Conservation (phyloP, 352 stramenopile species). For the Globisporangium radiosum region DNA sequence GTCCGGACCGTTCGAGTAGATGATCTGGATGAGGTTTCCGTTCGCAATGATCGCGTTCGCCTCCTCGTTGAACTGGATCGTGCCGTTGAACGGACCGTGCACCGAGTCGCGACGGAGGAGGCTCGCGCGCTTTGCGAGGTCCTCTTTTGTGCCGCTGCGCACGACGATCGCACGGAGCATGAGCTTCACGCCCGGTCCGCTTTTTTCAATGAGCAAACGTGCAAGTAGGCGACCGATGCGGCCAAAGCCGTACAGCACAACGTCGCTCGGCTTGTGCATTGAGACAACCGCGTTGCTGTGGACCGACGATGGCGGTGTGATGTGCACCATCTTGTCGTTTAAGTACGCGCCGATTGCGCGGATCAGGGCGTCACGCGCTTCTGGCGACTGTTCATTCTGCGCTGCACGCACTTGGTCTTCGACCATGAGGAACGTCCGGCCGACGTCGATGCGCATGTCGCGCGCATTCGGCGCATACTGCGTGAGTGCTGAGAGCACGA, state of each 20-base stretch:
- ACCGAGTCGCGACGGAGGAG: conserved; percentile 84
- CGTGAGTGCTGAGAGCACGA: conserved; percentile 59
- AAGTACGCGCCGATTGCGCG: conserved; percentile 42
- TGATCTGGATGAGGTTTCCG: conserved; percentile 85
- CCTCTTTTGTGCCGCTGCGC: conserved; percentile 76
- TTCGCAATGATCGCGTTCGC: conserved; percentile 85
- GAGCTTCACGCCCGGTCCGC: conserved; percentile 76
- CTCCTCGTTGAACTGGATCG: conserved; percentile 80
- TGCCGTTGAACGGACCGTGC: conserved; percentile 77
- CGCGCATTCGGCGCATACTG: conserved; percentile 49
- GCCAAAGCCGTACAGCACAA: conserved; percentile 86
- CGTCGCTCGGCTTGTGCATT: conserved; percentile 69
- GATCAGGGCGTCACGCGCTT: conserved; percentile 34
- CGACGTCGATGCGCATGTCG: conserved; percentile 76
- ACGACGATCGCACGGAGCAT: conserved; percentile 87
- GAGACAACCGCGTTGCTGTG: conserved; percentile 2
- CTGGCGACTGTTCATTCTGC: conserved; percentile 26
- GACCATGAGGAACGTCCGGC: conserved; percentile 64
- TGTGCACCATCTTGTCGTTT: conserved; percentile 50
- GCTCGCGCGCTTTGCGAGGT: conserved; percentile 77
- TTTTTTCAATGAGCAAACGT: conserved; percentile 80
- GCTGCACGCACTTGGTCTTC: conserved; percentile 48
- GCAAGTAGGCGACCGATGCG: conserved; percentile 79
- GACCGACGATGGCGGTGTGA: conserved; percentile 17
- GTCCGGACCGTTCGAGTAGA: conserved; percentile 75